Evolutionary conservation across 176 grass and related monocot genomes (phyloP).

Genomic region (Themeda triandra): DNA sequence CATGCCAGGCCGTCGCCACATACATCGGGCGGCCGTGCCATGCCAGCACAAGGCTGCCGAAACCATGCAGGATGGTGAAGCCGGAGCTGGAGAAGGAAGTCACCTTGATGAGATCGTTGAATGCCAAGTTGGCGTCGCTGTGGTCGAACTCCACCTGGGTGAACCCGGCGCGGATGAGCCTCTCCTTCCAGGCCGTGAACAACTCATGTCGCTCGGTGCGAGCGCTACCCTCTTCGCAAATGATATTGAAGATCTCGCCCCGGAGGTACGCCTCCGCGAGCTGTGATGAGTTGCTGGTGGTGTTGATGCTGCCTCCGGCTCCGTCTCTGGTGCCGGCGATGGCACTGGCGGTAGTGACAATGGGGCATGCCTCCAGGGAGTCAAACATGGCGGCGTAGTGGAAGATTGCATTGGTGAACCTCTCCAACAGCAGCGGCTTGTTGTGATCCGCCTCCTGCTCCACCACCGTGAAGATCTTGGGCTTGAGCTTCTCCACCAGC

Average conservation of each 20-base stretch:
- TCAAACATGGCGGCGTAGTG: constrained; percentile 81
- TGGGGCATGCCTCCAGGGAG: constrained; percentile 41
- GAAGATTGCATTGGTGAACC: constrained; percentile 74
- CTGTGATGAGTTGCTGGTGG: too few species aligned
- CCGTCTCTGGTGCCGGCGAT: background rate
- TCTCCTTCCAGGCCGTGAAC: constrained; percentile 31
- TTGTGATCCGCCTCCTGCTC: constrained; percentile 86
- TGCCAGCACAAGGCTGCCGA: constrained; percentile 49
- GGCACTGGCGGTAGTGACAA: too few species aligned
- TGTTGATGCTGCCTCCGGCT: background rate
- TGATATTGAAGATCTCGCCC: constrained; percentile 67
- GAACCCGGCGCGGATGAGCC: constrained; percentile 41
- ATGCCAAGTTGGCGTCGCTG: constrained; percentile 32
- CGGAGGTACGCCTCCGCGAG: constrained; percentile 54
- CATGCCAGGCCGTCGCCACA: constrained; percentile 57
- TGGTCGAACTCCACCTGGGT: constrained; percentile 39
- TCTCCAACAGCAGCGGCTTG: constrained; percentile 39
- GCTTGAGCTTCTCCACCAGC: constrained; percentile 28
- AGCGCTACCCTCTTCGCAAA: constrained; percentile 57
- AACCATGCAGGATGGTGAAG: constrained; percentile 48
- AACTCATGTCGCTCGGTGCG: constrained; percentile 69
- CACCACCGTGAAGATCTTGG: constrained; percentile 64
- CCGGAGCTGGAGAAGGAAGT: constrained; percentile 32
- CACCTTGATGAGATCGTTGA: constrained; percentile 30
- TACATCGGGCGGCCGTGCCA: constrained; percentile 56